Evolutionary conservation across 129 eudicot genomes (phyloP), one percentile per base, ranked within the genome.

Genomic region (Arctium lappa): DNA sequence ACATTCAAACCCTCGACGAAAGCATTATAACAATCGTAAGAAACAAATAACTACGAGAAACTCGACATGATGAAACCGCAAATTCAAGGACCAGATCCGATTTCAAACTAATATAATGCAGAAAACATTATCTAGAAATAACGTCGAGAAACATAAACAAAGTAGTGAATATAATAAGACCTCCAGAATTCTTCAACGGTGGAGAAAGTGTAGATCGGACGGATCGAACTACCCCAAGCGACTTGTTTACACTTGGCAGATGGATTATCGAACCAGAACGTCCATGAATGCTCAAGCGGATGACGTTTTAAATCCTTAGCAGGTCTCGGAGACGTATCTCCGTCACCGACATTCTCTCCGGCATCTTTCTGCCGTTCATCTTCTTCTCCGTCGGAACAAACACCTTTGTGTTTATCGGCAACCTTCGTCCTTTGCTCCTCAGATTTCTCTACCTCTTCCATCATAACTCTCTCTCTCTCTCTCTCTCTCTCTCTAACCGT

Each of bases 101-200:
- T 80, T 3, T 74, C 13, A 65, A 33, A 7, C 16, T 29, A 72
- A 40, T 15, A 7, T 5, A 66, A 79, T 13, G 39, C 1, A 29
- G 2, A 40, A 18, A 79, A 7, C 30, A 36, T 6, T 44, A 42
- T n/a, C 3, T 16, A 30, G 44, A 69, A 79, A 30, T 2, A 42
- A 79, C 31, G 0, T n/a, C 18, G 29, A 29, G 10, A 68, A 68
- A 27, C 60, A 8, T 13, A 22, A 66, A 39, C 30, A 13, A 65
- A 78, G 1, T 33, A 63, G n/a, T 22, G 18, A 79, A 79, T 4
- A 27, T n/a, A 22, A 22, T 22, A 1, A 33, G 60, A 92, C 99
- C 99, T 88, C 97, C 97, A 95, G 81, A 95, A 95, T 6, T 91
- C 89, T 83, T 95, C 94, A 9, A 91, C 97, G 69, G 94, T 77